phyloP scores from a whole-genome alignment of 73 alveolate genomes.

The Durusdinium trenchii region DNA sequence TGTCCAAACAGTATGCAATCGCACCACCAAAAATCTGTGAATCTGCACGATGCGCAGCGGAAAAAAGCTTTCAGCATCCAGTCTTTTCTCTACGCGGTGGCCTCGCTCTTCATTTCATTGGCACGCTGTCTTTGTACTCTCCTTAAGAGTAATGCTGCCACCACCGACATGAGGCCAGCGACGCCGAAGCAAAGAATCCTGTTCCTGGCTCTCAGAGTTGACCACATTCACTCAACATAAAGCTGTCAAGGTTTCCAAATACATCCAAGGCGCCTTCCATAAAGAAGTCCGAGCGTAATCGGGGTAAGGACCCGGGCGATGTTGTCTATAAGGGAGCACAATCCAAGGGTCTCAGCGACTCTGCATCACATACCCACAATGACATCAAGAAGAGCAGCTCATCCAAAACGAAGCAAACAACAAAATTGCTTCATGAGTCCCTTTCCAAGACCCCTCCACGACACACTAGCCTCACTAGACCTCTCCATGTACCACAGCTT shows the following conservation, averaged over 20 bases:
- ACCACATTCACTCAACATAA: not conserved
- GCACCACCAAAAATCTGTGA: not conserved
- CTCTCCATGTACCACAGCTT: not conserved
- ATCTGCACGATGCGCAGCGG: not conserved
- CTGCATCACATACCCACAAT: no score
- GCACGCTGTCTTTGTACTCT: not conserved
- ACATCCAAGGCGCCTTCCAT: conserved; percentile 29
- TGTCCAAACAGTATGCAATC: no score
- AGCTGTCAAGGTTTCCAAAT: not conserved
- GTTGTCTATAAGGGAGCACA: conserved; percentile 54
- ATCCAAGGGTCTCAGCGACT: conserved; percentile 61
- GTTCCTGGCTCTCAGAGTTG: no score
- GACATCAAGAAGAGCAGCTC: no score
- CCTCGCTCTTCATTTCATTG: not conserved
- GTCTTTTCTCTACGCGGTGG: not conserved
- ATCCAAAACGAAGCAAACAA: no score
- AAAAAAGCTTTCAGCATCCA: not conserved
- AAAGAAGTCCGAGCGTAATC: not conserved
- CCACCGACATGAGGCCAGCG: conserved; percentile 11
- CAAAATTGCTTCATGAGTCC: no score
- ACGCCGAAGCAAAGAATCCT: not conserved
- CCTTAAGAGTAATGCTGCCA: not conserved
- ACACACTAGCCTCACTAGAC: no score
- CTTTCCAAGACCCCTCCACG: no score
- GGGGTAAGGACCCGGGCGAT: conserved; percentile 80